Evolutionary conservation across 2,329 filamentous ascomycete genomes (phyloP).

Genomic region (Fusarium sp.): DNA sequence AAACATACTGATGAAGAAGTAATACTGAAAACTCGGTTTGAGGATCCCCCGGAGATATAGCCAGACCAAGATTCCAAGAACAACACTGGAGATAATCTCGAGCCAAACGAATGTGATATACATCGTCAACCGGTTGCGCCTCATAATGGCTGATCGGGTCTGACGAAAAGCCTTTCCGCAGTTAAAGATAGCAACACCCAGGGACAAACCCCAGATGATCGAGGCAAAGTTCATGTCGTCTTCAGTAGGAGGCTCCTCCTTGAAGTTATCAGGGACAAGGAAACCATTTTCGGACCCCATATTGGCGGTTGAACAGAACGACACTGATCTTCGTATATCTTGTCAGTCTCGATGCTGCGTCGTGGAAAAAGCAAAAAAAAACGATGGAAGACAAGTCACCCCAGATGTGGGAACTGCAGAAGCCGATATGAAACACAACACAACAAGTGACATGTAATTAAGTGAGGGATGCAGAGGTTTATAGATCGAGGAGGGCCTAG

Average conservation of each 20-base stretch:
- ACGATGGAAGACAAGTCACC: slow-evolving; percentile 1
- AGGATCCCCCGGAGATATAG: slow-evolving; percentile 40
- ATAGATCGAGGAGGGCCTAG: background rate
- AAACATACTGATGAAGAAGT: slow-evolving; percentile 45
- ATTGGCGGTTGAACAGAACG: background rate
- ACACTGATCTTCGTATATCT: background rate
- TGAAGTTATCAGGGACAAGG: slow-evolving; percentile 40
- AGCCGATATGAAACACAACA: slow-evolving; percentile 5
- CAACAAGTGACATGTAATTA: slow-evolving; percentile 1
- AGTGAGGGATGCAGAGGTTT: slow-evolving; percentile 16
- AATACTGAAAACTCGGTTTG: slow-evolving; percentile 52
- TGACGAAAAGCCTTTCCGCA: slow-evolving; percentile 42
- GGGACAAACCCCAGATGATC: slow-evolving; percentile 44
- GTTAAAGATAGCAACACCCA: slow-evolving; percentile 45
- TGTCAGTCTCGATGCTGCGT: background rate
- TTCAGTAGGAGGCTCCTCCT: slow-evolving; percentile 21
- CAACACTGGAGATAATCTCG: slow-evolving; percentile 40
- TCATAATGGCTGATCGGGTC: slow-evolving; percentile 27
- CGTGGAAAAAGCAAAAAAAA: background rate
- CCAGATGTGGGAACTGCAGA: slow-evolving; percentile 10
- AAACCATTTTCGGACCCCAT: slow-evolving; percentile 39
- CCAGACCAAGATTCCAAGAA: slow-evolving; percentile 44
- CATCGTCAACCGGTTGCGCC: slow-evolving; percentile 38
- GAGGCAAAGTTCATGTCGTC: slow-evolving; percentile 46
- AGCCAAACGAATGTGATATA: slow-evolving; percentile 42